phyloP scores from a whole-genome alignment of 2,329 filamentous ascomycete species.

The Cladosporium sp. region DNA sequence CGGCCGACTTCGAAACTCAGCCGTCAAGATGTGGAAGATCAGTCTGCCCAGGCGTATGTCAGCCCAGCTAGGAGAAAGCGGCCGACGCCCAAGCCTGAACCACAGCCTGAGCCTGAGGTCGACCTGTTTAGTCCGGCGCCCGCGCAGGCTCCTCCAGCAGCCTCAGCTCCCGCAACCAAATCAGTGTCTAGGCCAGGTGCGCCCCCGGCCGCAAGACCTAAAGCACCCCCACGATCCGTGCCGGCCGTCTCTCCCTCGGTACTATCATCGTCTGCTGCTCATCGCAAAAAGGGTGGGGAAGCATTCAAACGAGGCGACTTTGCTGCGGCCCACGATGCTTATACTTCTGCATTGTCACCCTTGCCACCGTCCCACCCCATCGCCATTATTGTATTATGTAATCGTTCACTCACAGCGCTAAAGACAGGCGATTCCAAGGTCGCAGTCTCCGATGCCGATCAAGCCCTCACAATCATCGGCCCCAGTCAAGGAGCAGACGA shows the following conservation, averaged over 20 bases:
- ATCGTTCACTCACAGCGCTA: conserved; percentile 81
- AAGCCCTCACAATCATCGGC: conserved; percentile 75
- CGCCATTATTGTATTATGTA: conserved; percentile 82
- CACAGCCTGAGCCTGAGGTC: conserved; percentile 28
- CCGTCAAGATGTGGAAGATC: conserved; percentile 71
- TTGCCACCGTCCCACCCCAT: conserved; percentile 66
- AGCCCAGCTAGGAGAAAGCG: conserved; percentile 80
- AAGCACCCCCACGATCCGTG: conserved; percentile 53
- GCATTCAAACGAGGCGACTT: conserved; percentile 96
- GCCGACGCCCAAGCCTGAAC: conserved; percentile 43
- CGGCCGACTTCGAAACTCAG: conserved; percentile 56
- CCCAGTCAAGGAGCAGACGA: conserved; percentile 74
- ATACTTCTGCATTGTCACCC: conserved; percentile 69
- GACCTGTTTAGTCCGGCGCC: conserved; percentile 32
- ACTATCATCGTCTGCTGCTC: conserved; percentile 69
- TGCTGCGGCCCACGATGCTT: conserved; percentile 76
- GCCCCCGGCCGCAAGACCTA: conserved; percentile 40
- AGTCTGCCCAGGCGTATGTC: conserved; percentile 77
- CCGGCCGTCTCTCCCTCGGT: conserved; percentile 66
- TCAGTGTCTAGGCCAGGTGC: conserved; percentile 36
- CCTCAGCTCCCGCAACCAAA: conserved; percentile 16
- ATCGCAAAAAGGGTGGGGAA: conserved; percentile 75
- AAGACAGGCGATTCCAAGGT: conserved; percentile 90
- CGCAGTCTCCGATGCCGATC: conserved; percentile 79
- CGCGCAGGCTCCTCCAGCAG: conserved; percentile 1